These are phyloP conservation scores for Lenwebbia sp. DNA, from an alignment of 345 rosid genomes.

Conservation along the genomic window DNA sequence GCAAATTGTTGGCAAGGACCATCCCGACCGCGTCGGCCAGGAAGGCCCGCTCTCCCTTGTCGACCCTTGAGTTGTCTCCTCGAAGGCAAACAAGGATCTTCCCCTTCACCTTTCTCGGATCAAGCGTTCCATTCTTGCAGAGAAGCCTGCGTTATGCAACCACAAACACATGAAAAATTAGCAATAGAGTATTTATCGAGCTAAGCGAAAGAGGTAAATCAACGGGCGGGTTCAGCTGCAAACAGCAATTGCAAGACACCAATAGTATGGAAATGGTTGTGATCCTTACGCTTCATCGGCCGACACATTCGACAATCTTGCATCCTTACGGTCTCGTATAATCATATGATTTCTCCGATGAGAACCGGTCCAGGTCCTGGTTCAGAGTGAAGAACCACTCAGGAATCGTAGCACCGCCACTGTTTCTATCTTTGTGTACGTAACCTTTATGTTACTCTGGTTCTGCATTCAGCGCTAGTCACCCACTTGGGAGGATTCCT, in stretches of 20 bases:
- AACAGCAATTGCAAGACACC: background rate
- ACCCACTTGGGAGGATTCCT: constrained; percentile 2
- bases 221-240: background rate
- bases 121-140: constrained; percentile 50
- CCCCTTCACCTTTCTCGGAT: constrained; percentile 49
- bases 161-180: background rate
- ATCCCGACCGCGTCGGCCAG: constrained; percentile 71
- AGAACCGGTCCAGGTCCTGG: too few relatives aligned
- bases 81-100: constrained; percentile 69
- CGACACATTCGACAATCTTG: constrained; percentile 41
- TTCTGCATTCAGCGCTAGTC: constrained; percentile 3
- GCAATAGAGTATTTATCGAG: background rate
- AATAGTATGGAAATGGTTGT: background rate
- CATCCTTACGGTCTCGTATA: too few relatives aligned
- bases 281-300: constrained; percentile 46
- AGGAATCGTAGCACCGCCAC: background rate
- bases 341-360: too few relatives aligned
- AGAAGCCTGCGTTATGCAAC: constrained; percentile 24
- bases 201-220: background rate
- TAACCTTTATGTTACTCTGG: background rate
- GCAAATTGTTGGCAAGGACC: constrained; percentile 47
- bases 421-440: background rate
- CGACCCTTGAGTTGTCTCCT: constrained; percentile 39
- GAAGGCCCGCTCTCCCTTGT: constrained; percentile 47
- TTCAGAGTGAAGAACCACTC: too few relatives aligned